These are phyloP conservation scores for Globisporangium barbulae DNA, from an alignment of 352 stramenopile species.

Conservation along the genomic window DNA sequence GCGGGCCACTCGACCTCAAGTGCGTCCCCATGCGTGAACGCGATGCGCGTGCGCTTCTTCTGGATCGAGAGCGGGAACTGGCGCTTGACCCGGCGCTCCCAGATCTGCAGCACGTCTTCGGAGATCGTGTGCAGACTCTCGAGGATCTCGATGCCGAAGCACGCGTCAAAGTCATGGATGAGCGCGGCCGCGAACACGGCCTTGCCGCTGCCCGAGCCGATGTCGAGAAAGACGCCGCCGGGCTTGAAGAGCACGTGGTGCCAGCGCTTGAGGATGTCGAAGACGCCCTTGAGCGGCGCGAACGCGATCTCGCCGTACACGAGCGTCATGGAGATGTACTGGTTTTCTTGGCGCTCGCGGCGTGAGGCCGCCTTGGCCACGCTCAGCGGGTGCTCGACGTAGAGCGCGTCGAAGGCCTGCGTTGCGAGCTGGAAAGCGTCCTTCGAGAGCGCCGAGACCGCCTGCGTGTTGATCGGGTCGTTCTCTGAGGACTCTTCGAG, in stretches of 20 bases:
- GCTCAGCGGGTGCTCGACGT: conserved; percentile 35
- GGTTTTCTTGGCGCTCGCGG: conserved; percentile 46
- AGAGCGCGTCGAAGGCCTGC: conserved; percentile 48
- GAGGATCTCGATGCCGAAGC: conserved; percentile 88
- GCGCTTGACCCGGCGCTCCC: conserved; percentile 56
- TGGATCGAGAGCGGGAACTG: conserved; percentile 42
- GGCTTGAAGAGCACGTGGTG: conserved; percentile 58
- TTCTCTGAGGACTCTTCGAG: conserved; percentile 10
- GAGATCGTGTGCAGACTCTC: conserved; percentile 63
- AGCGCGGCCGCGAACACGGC: conserved; percentile 84
- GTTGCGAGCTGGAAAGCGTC: conserved; percentile 16
- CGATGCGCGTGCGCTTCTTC: conserved; percentile 69
- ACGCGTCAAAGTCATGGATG: conserved; percentile 83
- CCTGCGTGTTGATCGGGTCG: conserved; percentile 7
- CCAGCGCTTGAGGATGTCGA: conserved; percentile 58
- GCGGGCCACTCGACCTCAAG: conserved; percentile 65
- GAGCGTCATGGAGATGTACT: conserved; percentile 65
- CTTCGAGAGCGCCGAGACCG: conserved; percentile 28
- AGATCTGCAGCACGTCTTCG: conserved; percentile 43
- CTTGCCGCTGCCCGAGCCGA: conserved; percentile 86
- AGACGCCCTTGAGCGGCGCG: conserved; percentile 59
- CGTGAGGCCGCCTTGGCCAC: conserved; percentile 38
- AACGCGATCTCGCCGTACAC: conserved; percentile 91
- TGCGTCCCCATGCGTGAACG: conserved; percentile 71
- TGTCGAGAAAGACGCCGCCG: conserved; percentile 82